Evolutionary conservation across 768 basidiomycete species (phyloP).

Genomic region (Lactarius trivialis): DNA sequence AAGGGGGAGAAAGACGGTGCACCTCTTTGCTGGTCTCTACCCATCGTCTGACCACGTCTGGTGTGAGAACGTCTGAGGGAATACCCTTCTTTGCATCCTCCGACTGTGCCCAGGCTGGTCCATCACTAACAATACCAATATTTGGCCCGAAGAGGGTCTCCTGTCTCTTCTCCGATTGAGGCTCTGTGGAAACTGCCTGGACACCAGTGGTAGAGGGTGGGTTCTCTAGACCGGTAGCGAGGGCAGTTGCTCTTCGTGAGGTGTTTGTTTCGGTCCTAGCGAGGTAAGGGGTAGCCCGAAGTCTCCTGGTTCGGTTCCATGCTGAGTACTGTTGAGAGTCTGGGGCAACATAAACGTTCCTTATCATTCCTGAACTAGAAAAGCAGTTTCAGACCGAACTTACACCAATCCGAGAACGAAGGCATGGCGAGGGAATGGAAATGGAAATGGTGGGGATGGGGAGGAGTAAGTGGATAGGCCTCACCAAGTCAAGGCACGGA

Average conservation of each 20-base stretch:
- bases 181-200: constrained; percentile 32
- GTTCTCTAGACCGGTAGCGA: constrained; percentile 35
- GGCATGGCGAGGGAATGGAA: too few relatives aligned
- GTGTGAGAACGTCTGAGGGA: constrained; percentile 64
- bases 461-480: constrained; percentile 9
- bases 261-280: constrained; percentile 45
- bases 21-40: constrained; percentile 86
- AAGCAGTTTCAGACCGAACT: constrained; percentile 20
- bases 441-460: constrained; percentile 1
- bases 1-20: constrained; percentile 16
- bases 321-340: constrained; percentile 48
- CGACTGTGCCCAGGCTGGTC: constrained; percentile 63
- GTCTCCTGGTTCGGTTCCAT: constrained; percentile 53
- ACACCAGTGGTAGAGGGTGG: constrained; percentile 22
- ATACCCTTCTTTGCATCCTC: constrained; percentile 52
- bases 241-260: constrained; percentile 42
- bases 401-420: constrained; percentile 35
- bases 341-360: constrained; percentile 19
- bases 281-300: constrained; percentile 46
- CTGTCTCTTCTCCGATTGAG: constrained; percentile 46
- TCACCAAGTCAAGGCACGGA: background rate
- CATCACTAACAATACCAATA: constrained; percentile 66
- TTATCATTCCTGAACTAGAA: constrained; percentile 20
- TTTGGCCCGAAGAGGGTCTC: constrained; percentile 90
- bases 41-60: constrained; percentile 78